Base-by-base conservation (phyloP, 2,329 filamentous ascomycete species). In the Cladosporium colombiae region DNA sequence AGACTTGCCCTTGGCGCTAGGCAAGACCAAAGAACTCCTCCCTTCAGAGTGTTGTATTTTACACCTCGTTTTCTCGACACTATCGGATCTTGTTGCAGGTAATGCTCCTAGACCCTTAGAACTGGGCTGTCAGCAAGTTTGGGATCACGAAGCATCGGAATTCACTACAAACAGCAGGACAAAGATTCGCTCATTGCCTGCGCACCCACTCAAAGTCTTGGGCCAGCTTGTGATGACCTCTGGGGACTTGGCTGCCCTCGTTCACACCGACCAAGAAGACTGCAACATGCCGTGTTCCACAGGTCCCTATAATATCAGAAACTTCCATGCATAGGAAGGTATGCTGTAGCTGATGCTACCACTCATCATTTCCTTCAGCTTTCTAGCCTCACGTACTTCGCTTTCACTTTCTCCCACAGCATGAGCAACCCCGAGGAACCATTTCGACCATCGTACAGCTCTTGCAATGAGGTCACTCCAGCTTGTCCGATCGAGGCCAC, bases 401-500 rank as follows among this genome's bases (percentile, higher is more conserved):
- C 35, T 23, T 33, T 29, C 35, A 33, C 10, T 35, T 7, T 14
- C 23, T 21, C 21, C 7, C 21, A 13, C 18, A 33, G 21, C n/a
- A 58, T 58, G 55, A 58, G 35, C 27, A n/a, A 16, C 31, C 6
- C 55, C 13, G 55, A 58, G 21, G 55, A 58, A 27, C 21, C 58
- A 8, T 61, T 49, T 18, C 23, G 4, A 18, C 58, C 58, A 5
- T 61, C 58, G 7, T 61, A 61, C 58, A 49, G 29, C 58, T 40
- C 25, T n/a, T 61, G 58, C 58, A 25, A 61, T 61, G 58, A 35
- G 6, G 37, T 61, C n/a, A 29, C 37, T 13, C 6, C 37, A n/a
- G 25, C 49, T 6, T 61, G 58, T 52, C 58, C 58, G 4, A 49
- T 61, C 58, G 58, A 61, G 21, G 40, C 40, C 6, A 61, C 40